These are phyloP conservation scores for Solanum chiquidenum DNA, from an alignment of 257 asterid species.

Conservation along the genomic window DNA sequence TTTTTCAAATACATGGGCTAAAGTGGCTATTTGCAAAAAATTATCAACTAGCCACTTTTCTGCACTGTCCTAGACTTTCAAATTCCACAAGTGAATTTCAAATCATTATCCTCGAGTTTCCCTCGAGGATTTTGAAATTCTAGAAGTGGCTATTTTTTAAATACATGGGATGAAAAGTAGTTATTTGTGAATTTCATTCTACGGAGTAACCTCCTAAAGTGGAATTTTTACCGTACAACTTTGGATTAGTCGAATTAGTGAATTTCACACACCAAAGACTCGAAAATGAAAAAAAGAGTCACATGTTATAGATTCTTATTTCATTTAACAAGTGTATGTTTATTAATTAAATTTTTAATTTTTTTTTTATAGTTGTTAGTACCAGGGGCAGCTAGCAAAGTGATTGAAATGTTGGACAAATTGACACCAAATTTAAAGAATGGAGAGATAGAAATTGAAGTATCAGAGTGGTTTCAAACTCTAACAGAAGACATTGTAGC, in stretches of 20 bases:
- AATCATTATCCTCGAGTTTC: background rate
- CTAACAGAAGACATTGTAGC: conserved; percentile 39
- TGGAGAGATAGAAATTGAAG: conserved; percentile 33
- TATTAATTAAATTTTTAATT: background rate
- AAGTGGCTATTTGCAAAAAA: background rate
- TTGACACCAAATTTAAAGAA: background rate
- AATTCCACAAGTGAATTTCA: background rate
- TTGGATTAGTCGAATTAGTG: background rate
- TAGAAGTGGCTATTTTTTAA: background rate
- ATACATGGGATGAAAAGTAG: background rate
- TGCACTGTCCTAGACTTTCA: background rate
- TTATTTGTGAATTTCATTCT: background rate
- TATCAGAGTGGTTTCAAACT: conserved; percentile 29
- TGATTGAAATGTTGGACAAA: conserved; percentile 33
- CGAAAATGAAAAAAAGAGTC: background rate
- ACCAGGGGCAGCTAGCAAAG: conserved; percentile 30
- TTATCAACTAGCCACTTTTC: background rate
- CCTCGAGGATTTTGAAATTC: background rate
- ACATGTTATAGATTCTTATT: background rate
- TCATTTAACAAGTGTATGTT: background rate
- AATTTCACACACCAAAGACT: background rate
- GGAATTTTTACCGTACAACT: background rate
- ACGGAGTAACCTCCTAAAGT: too few species aligned
- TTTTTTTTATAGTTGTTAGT: conserved; percentile 15
- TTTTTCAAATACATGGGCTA: background rate